These are phyloP conservation scores for Boletales sp. DNA, from an alignment of 768 basidiomycete genomes.

Conservation along the genomic window DNA sequence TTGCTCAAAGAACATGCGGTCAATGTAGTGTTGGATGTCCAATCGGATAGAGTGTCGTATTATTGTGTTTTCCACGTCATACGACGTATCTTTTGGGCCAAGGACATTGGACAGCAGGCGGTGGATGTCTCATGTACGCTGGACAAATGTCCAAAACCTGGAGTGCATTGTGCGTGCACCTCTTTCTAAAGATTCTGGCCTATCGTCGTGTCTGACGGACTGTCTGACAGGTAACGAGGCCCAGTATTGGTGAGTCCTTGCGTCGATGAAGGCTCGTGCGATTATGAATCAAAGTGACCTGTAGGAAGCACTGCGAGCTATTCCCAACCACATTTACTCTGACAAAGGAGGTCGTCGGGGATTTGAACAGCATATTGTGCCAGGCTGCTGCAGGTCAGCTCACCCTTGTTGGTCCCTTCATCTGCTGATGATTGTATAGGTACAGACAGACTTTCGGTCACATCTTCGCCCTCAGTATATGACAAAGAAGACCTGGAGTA, in stretches of 20 bases:
- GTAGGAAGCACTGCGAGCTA: conserved; percentile 30
- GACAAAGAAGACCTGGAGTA: conserved; percentile 16
- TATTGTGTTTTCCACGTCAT: conserved; percentile 28
- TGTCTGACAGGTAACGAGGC: conserved; percentile 19
- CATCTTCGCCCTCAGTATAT: conserved; percentile 32
- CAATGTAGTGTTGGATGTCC: conserved; percentile 17
- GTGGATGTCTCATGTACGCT: conserved; percentile 22
- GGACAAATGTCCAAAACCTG: conserved; percentile 15
- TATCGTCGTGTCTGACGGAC: not conserved
- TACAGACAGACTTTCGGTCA: conserved; percentile 26
- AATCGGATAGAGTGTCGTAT: conserved; percentile 7
- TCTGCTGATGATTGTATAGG: not conserved
- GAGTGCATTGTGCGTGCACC: conserved; percentile 20
- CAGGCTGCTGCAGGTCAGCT: conserved; percentile 29
- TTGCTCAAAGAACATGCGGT: conserved; percentile 9
- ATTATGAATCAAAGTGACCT: not conserved
- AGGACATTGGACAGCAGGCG: conserved; percentile 17
- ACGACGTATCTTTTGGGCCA: conserved; percentile 28
- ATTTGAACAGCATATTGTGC: conserved; percentile 21
- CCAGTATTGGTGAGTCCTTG: conserved; percentile 26
- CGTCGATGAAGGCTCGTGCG: not conserved
- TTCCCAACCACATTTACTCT: conserved; percentile 24
- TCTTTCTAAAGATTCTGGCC: too few relatives aligned
- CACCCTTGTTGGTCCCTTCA: not conserved
- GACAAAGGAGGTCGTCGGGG: conserved; percentile 12